These are phyloP conservation scores for Dittrichia graveolens DNA, from an alignment of 129 eudicot species.

Conservation along the genomic window DNA sequence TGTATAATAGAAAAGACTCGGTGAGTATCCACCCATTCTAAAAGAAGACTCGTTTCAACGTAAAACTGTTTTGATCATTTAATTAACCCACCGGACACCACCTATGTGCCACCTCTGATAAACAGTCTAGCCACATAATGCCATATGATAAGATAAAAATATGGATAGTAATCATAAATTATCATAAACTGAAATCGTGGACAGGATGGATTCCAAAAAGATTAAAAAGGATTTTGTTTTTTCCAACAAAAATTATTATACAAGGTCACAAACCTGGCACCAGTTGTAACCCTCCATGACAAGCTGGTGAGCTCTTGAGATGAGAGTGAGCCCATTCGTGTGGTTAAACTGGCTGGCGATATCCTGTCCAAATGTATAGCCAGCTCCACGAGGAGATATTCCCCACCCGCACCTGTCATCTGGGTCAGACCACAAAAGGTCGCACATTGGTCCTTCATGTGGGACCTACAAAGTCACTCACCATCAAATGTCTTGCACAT, in stretches of 20 bases:
- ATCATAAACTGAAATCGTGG: neutral
- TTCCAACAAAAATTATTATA: neutral
- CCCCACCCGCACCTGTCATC: constrained; percentile 98
- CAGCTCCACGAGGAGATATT: constrained; percentile 93
- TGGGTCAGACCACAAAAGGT: constrained; percentile 94
- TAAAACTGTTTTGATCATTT: neutral
- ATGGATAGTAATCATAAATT: neutral
- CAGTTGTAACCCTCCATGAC: constrained; percentile 94
- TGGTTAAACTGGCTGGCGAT: constrained; percentile 85
- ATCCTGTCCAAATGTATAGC: constrained; percentile 95
- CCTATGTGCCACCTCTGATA: constrained; percentile 5
- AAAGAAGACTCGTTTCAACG: neutral
- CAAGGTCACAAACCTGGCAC: constrained; percentile 73
- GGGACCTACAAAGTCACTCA: constrained; percentile 59
- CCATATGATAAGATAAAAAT: neutral
- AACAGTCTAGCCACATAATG: neutral
- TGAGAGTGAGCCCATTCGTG: constrained; percentile 82
- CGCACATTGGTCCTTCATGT: constrained; percentile 97
- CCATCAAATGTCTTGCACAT: neutral
- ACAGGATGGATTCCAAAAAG: neutral
- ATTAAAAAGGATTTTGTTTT: neutral
- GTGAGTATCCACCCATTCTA: neutral
- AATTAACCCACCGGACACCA: constrained; percentile 2
- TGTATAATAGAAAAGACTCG: neutral
- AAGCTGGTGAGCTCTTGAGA: constrained; percentile 95